Conservation (phyloP, 2,329 filamentous ascomycete species). For the Aureobasidium sp. region DNA sequence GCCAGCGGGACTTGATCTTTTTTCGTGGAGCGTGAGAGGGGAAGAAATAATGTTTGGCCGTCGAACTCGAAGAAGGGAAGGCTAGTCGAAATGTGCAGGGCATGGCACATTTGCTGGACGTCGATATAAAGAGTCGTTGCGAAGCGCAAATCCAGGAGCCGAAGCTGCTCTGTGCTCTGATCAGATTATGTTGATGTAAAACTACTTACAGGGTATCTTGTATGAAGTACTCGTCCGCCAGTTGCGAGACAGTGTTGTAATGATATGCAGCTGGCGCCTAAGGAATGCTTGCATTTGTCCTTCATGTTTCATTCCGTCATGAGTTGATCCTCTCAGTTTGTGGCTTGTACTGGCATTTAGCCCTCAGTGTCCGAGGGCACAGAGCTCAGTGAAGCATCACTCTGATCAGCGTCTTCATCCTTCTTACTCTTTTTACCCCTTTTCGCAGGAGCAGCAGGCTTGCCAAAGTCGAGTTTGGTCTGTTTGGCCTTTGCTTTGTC, state of each 20-base stretch:
- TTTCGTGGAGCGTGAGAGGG: no score
- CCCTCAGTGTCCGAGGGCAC: neutral
- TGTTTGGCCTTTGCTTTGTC: constrained; percentile 50
- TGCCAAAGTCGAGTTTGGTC: constrained; percentile 69
- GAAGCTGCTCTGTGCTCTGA: neutral
- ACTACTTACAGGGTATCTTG: neutral
- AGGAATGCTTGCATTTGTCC: neutral
- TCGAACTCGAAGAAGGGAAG: no score
- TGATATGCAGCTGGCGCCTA: neutral
- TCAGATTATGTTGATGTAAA: neutral
- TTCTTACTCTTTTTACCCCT: constrained; percentile 33
- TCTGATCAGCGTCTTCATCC: constrained; percentile 14
- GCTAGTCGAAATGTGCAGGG: no score
- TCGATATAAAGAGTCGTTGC: no score
- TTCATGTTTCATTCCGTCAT: neutral
- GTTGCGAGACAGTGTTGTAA: neutral
- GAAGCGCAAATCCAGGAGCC: no score
- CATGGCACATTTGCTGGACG: no score
- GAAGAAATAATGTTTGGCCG: no score
- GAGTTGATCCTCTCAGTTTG: neutral
- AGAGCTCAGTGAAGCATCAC: constrained; percentile 2
- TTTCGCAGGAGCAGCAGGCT: constrained; percentile 73
- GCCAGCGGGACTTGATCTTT: no score
- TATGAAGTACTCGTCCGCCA: neutral
- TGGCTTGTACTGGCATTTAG: neutral